A percentile compares a stretch with the other conserved stretches of the same genome.
Evolutionary conservation across 768 basidiomycete species (phyloP).

Genomic region (Boletus bicolor): DNA sequence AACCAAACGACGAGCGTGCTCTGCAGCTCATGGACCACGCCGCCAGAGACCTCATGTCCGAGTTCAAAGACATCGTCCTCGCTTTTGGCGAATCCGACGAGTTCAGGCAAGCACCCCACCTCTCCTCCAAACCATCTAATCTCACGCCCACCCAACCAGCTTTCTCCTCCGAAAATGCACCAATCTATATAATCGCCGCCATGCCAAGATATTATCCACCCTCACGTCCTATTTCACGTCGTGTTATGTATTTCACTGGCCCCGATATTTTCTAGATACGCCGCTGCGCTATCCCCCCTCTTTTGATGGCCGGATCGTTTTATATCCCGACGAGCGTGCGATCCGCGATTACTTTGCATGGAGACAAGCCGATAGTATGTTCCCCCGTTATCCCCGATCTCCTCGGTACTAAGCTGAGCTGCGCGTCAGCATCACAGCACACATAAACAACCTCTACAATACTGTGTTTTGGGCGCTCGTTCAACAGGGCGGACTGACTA

Average conservation of each 20-base stretch:
- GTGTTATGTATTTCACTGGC: conserved; percentile 85
- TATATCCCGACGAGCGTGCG: conserved; percentile 72
- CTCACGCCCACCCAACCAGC: conserved; percentile 39
- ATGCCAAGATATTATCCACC: conserved; percentile 82
- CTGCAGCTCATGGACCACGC: conserved; percentile 91
- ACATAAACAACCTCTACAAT: conserved; percentile 98
- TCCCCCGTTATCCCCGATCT: not conserved
- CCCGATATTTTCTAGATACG: conserved; percentile 67
- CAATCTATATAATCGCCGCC: conserved; percentile 78
- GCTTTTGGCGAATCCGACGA: conserved; percentile 98
- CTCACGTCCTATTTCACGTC: conserved; percentile 89
- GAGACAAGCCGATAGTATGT: conserved; percentile 93
- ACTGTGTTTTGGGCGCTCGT: conserved; percentile 95
- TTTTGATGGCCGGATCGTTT: conserved; percentile 85
- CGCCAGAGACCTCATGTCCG: conserved; percentile 75
- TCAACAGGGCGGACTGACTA: conserved; percentile 72
- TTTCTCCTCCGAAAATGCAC: conserved; percentile 81
- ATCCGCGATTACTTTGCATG: conserved; percentile 93
- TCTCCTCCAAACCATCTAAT: not conserved
- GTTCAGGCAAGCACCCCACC: conserved; percentile 61
- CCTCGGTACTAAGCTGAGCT: conserved; percentile 13
- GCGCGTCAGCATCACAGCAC: conserved; percentile 52
- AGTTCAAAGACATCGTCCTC: conserved; percentile 78
- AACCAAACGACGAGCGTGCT: conserved; percentile 90
- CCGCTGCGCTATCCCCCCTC: conserved; percentile 81